A percentile compares a stretch with the other conserved stretches of the same genome.
Evolutionary conservation across 1,139 yeast genomes (phyloP).

Genomic region (Hansenula lynferdii): DNA sequence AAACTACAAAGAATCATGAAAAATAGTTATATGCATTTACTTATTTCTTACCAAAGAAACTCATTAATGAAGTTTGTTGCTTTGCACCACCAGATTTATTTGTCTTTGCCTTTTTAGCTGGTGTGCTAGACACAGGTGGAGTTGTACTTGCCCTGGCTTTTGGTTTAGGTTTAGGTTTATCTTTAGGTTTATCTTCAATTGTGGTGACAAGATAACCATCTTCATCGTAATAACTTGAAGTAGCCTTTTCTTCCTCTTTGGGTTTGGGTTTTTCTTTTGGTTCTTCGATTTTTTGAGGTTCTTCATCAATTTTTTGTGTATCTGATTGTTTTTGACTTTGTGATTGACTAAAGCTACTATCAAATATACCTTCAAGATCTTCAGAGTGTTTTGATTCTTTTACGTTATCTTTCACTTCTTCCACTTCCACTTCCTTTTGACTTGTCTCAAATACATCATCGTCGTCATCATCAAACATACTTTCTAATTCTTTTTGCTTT

Average conservation of each 20-base stretch:
- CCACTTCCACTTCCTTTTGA: background rate
- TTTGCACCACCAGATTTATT: constrained; percentile 6
- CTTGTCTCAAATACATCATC: constrained; percentile 8
- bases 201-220: constrained; percentile 26
- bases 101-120: constrained; percentile 12
- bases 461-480: constrained; percentile 28
- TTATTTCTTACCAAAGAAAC: constrained; percentile 22
- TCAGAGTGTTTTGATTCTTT: constrained; percentile 3
- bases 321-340: constrained; percentile 8
- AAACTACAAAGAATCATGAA: background rate
- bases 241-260: background rate
- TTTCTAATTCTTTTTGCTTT: constrained; percentile 21
- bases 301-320: constrained; percentile 3
- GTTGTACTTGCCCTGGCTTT: constrained; percentile 5
- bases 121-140: background rate
- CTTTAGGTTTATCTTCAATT: constrained; percentile 7
- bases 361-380: constrained; percentile 16
- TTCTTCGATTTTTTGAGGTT: constrained; percentile 2
- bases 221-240: constrained; percentile 22
- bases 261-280: background rate
- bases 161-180: constrained; percentile 11
- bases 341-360: constrained; percentile 13
- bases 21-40: background rate
- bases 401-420: background rate
- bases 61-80: constrained; percentile 19